phyloP scores from a whole-genome alignment of 805 yeast species.

The Schwanniomyces sp. region DNA sequence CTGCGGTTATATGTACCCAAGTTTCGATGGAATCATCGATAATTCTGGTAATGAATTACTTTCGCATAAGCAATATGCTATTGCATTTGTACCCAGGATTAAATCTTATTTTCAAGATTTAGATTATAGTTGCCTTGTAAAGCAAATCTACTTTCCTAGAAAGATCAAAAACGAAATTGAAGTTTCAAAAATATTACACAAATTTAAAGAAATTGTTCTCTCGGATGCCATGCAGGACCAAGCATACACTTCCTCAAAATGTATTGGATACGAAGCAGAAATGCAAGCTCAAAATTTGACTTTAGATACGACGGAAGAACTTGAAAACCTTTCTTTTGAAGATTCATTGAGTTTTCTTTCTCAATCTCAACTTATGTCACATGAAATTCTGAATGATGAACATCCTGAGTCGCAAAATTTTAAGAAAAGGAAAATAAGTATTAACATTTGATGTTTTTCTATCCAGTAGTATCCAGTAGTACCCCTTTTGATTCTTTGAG shows the following conservation, averaged over 20 bases:
- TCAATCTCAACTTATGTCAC: constrained; percentile 8
- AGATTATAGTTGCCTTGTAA: neutral
- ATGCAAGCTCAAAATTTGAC: neutral
- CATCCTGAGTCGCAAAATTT: neutral
- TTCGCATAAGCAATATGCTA: constrained; percentile 2
- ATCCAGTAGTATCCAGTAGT: neutral
- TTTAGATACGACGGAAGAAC: constrained; percentile 5
- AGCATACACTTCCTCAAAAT: neutral
- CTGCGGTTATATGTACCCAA: constrained; percentile 9
- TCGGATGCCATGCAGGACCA: neutral
- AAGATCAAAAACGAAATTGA: neutral
- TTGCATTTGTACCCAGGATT: constrained; percentile 11
- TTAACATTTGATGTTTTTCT: neutral
- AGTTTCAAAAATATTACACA: constrained; percentile 5
- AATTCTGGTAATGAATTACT: constrained; percentile 4
- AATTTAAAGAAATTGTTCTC: constrained; percentile 3
- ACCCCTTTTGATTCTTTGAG: neutral
- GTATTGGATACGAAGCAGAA: neutral
- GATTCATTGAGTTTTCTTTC: constrained; percentile 16
- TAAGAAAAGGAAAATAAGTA: constrained; percentile 2
- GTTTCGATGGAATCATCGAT: constrained; percentile 9
- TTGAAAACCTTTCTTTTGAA: constrained; percentile 12
- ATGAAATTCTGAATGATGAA: neutral
- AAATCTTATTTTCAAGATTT: constrained; percentile 14
- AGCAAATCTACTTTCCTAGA: constrained; percentile 10